Evolutionary conservation across 2,329 filamentous ascomycete species (phyloP), one percentile per base, ranked within the genome.

Genomic region (Mariannaea sp.): DNA sequence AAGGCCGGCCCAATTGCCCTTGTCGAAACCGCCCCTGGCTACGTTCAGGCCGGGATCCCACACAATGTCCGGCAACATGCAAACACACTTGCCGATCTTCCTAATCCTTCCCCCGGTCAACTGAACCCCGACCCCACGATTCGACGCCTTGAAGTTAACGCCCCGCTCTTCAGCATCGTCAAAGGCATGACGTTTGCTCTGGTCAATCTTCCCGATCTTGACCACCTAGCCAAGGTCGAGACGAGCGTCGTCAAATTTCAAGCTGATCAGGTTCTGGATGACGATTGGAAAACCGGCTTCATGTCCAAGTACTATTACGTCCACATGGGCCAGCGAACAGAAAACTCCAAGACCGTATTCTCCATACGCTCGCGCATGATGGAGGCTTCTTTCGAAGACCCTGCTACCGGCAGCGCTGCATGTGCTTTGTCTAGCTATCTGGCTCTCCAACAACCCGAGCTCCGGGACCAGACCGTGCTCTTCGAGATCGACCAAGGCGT

Each of bases 161-260:
- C 79, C 7, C 78, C 80, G 12, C 65, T 83, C 14, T 78, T 85
- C 50, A 85, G 81, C 58, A 82, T 92, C 39, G 88, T 91, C 29
- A 83, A 83, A 38, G 89, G 89, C 41, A 88, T 92, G 85, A 83
- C 82, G 1, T 92, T 91, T 69, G 71, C 84, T n/a, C 79, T 90
- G 26, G 75, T 88, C 12, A 73, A 82, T 59, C 75, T 94, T 17
- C 75, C 81, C 0, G 79, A 77, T 48, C 70, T 90, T 8, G 83
- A 84, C 24, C 77, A 80, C 7, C 75, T 93, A 14, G 77, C 72
- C 5, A 61, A 70, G 10, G 73, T 77, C 3, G 60, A 70, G 24
- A 60, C 61, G 3, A 63, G 68, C 27, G 60, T 63, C 24, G 65
- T 73, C 10, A 64, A 75, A 35, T 69, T 77, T 59, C 62, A 57